phyloP scores from a whole-genome alignment of 2,329 filamentous ascomycete species.

The Kalaharituber pfeilii region DNA sequence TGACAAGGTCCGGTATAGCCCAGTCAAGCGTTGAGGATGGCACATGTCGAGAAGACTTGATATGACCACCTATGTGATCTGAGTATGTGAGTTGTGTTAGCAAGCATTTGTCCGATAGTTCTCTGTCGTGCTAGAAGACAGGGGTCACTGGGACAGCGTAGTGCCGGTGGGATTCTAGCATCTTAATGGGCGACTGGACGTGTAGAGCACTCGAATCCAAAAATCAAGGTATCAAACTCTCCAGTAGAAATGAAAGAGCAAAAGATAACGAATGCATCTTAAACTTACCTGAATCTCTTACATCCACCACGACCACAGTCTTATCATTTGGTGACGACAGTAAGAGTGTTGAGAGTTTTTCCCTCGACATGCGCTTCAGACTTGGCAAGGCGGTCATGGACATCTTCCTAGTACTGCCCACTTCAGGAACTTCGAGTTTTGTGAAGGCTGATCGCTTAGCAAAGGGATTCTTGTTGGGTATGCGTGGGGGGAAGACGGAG shows the following conservation, averaged over 20 bases:
- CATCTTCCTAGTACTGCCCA: no score
- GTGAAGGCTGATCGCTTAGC: no score
- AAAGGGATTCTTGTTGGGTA: no score
- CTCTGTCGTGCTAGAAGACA: no score
- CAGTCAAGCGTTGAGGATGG: constrained; percentile 57
- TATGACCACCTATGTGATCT: constrained; percentile 37
- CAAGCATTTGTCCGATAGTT: no score
- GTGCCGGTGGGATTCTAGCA: no score
- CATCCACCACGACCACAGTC: constrained; percentile 52
- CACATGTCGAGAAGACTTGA: constrained; percentile 53
- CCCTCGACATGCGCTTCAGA: constrained; percentile 49
- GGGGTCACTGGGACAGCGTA: no score
- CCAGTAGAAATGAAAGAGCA: neutral
- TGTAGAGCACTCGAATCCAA: neutral
- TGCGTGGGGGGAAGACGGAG: no score
- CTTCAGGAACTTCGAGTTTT: no score
- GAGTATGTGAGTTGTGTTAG: neutral
- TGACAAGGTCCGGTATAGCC: constrained; percentile 64
- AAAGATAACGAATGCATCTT: no score
- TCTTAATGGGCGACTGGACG: neutral
- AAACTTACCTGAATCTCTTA: constrained; percentile 57
- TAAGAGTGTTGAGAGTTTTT: constrained; percentile 49
- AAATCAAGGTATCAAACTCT: neutral
- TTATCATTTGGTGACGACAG: constrained; percentile 32
- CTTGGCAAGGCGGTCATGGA: constrained; percentile 43